phyloP scores from a whole-genome alignment of 345 rosid genomes.

The Populus alba region DNA sequence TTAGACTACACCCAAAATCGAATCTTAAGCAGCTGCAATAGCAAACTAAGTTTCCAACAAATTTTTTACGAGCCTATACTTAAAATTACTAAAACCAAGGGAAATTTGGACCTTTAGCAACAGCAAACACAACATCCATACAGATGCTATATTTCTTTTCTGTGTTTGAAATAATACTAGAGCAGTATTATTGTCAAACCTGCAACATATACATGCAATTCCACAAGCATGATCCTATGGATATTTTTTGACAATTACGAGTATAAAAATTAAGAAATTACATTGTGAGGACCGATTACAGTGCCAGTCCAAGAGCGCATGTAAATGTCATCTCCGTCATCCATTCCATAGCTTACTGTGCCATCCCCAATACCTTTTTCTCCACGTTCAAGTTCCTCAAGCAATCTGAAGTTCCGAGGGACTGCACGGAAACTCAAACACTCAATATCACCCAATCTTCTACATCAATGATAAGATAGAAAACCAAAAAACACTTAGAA shows the following conservation, averaged over 20 bases:
- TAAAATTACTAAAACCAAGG: not conserved
- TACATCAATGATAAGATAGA: not conserved
- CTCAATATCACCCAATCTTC: constrained; percentile 1
- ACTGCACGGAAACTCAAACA: constrained; percentile 37
- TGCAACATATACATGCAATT: not conserved
- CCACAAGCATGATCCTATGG: not conserved
- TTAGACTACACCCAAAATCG: not conserved
- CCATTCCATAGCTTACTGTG: constrained; percentile 92
- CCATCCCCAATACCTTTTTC: constrained; percentile 93
- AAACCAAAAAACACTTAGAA: not conserved
- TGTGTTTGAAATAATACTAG: not conserved
- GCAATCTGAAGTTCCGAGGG: constrained; percentile 77
- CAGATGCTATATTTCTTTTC: not conserved
- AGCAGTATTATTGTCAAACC: not conserved
- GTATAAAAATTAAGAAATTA: constrained; percentile 29
- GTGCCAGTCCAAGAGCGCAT: constrained; percentile 98
- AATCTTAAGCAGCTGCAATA: not conserved
- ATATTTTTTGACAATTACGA: not conserved
- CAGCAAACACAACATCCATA: not conserved
- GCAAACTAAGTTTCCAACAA: not conserved
- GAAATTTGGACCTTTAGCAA: not conserved
- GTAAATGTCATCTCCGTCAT: constrained; percentile 82
- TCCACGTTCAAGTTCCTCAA: constrained; percentile 91
- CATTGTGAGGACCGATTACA: constrained; percentile 87
- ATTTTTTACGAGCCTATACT: not conserved